phyloP scores from a whole-genome alignment of 441 rosid genomes.

The Mallotus repandus region DNA sequence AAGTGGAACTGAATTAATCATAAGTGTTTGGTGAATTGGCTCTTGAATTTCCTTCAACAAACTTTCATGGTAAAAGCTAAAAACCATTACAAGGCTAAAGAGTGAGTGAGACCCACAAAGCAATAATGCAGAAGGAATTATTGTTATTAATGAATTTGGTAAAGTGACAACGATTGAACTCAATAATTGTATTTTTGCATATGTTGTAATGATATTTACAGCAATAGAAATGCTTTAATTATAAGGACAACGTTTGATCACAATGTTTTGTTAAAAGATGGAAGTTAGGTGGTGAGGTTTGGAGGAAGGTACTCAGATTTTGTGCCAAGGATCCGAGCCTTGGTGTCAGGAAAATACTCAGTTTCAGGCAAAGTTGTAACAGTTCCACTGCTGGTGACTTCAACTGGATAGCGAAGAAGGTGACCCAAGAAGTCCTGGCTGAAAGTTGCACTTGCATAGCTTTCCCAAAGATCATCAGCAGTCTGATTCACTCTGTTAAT shows the following conservation, averaged over 20 bases:
- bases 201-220: not conserved
- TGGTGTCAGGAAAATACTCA: slow-evolving; percentile 81
- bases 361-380: slow-evolving; percentile 58
- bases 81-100: not conserved
- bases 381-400: slow-evolving; percentile 48
- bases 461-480: slow-evolving; percentile 73
- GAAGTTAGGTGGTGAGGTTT: slow-evolving; percentile 70
- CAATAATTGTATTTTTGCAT: not conserved
- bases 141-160: not conserved
- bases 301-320: slow-evolving; percentile 86
- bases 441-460: slow-evolving; percentile 59
- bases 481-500: slow-evolving; percentile 53
- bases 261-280: not conserved
- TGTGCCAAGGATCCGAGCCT: slow-evolving; percentile 70
- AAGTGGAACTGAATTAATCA: not conserved
- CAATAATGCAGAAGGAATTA: not conserved
- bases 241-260: not conserved
- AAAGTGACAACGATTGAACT: slow-evolving; percentile 2
- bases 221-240: not conserved
- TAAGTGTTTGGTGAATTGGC: not conserved
- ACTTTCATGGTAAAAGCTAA: not conserved
- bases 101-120: not conserved
- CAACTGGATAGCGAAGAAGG: slow-evolving; percentile 79
- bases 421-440: slow-evolving; percentile 72
- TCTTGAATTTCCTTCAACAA: not conserved